Conservation (phyloP, 805 yeast genomes). For the Starmerella vitae region DNA sequence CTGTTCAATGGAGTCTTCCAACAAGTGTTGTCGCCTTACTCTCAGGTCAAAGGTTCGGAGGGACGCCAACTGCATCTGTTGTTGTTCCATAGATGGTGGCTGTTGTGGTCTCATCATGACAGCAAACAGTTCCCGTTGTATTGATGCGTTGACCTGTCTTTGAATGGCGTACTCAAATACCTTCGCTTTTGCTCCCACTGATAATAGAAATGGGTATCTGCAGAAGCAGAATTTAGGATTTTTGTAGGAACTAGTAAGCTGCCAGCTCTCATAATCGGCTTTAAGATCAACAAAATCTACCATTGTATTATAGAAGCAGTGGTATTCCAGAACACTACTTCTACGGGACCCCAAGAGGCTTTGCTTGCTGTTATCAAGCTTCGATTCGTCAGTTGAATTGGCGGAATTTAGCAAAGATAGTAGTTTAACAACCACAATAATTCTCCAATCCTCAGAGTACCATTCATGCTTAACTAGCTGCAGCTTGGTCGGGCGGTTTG, state of each 20-base stretch:
- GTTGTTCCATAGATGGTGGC: conserved; percentile 1
- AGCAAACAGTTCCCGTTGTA: conserved; percentile 18
- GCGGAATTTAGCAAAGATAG: conserved; percentile 44
- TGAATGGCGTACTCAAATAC: conserved; percentile 46
- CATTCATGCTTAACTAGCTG: conserved; percentile 31
- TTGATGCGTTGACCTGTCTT: conserved; percentile 13
- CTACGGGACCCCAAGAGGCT: not conserved
- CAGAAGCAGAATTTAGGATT: conserved; percentile 44
- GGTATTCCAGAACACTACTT: conserved; percentile 25
- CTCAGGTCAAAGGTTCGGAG: conserved; percentile 31
- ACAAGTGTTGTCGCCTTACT: conserved; percentile 53
- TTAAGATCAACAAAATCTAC: conserved; percentile 66
- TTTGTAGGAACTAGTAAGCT: conserved; percentile 23
- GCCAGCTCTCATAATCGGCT: conserved; percentile 80
- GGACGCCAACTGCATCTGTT: conserved; percentile 1
- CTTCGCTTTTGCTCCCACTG: conserved; percentile 69
- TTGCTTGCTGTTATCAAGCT: conserved; percentile 11
- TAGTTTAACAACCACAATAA: conserved; percentile 50
- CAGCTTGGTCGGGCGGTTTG: conserved; percentile 9
- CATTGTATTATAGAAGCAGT: conserved; percentile 60
- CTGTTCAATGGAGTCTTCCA: conserved; percentile 54
- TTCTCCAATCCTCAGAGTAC: conserved; percentile 74
- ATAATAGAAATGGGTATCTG: conserved; percentile 67
- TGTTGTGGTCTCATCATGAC: conserved; percentile 4
- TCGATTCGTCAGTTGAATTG: conserved; percentile 25